Percentiles rank a stretch among this genome's conserved stretches.
Evolutionary conservation across 1,284 basidiomycete genomes (phyloP).

Genomic region (Heimioporus retisporus): DNA sequence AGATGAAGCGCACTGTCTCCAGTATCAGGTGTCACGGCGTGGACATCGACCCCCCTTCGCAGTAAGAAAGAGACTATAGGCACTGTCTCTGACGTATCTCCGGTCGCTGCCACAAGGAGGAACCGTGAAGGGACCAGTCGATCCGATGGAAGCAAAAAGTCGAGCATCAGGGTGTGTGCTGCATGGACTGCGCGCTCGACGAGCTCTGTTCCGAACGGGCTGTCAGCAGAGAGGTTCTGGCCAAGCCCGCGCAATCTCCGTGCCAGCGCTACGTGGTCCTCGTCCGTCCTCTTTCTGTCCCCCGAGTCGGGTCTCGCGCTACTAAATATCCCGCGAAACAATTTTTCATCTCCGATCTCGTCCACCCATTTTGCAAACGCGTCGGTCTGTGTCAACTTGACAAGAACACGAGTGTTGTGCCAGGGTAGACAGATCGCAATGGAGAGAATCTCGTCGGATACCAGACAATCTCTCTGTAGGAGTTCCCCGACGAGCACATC

Average conservation of each 20-base stretch:
- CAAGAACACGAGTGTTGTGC: conserved; percentile 6
- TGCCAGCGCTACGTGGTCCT: conserved; percentile 1
- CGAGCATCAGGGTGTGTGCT: conserved; percentile 1
- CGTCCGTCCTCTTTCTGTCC: neutral
- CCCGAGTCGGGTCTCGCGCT: conserved; percentile 4
- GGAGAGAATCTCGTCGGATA: neutral
- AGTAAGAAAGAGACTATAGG: conserved; percentile 1
- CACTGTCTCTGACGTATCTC: neutral
- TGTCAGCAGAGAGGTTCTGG: neutral
- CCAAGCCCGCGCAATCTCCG: conserved; percentile 4
- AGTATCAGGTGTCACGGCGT: neutral
- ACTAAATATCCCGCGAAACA: conserved; percentile 3
- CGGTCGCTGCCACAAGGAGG: neutral
- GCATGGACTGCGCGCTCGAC: conserved; percentile 1
- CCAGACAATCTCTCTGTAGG: neutral
- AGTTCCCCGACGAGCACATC: conserved; percentile 4
- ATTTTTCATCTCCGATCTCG: neutral
- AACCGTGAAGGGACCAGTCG: neutral
- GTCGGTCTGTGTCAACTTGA: neutral
- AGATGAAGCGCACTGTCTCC: conserved; percentile 3
- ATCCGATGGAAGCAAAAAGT: conserved; percentile 4
- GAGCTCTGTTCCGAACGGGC: neutral
- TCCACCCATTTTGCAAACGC: neutral
- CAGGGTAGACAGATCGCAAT: conserved; percentile 5
- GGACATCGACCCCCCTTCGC: neutral